Conservation (phyloP, 305 asterid genomes). For the Petunia hybrid region DNA sequence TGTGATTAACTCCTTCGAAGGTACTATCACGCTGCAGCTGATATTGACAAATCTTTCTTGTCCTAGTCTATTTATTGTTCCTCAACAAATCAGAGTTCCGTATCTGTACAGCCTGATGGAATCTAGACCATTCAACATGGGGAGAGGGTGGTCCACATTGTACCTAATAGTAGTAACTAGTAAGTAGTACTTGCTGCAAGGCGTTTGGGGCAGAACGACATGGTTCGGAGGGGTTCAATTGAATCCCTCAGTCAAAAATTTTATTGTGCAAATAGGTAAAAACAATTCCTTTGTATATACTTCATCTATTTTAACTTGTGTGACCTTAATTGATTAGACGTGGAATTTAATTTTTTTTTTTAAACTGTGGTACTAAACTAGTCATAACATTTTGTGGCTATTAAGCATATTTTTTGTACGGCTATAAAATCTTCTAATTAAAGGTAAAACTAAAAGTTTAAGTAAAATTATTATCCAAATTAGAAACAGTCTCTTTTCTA, state of each 20-base stretch:
- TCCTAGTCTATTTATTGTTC: background rate
- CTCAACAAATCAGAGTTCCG: background rate
- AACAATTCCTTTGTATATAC: no score
- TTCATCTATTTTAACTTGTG: no score
- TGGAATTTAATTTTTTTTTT: no score
- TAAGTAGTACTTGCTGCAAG: conserved; percentile 5
- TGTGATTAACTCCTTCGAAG: background rate
- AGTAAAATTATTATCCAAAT: no score
- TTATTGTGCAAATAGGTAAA: background rate
- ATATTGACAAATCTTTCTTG: conserved; percentile 9
- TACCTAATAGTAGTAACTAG: background rate
- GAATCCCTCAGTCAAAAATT: background rate
- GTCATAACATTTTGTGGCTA: no score
- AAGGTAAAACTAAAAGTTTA: no score
- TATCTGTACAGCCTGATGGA: background rate
- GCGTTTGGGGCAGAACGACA: background rate
- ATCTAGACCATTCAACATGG: background rate
- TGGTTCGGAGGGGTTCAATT: background rate
- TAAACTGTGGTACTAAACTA: no score
- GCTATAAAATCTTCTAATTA: no score
- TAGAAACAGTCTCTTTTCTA: no score
- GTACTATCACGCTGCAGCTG: background rate
- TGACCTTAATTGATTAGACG: no score
- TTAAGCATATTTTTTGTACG: no score
- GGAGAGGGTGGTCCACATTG: background rate